Conservation (phyloP, 1,284 basidiomycete genomes). For the Ceratobasidium sp. region DNA sequence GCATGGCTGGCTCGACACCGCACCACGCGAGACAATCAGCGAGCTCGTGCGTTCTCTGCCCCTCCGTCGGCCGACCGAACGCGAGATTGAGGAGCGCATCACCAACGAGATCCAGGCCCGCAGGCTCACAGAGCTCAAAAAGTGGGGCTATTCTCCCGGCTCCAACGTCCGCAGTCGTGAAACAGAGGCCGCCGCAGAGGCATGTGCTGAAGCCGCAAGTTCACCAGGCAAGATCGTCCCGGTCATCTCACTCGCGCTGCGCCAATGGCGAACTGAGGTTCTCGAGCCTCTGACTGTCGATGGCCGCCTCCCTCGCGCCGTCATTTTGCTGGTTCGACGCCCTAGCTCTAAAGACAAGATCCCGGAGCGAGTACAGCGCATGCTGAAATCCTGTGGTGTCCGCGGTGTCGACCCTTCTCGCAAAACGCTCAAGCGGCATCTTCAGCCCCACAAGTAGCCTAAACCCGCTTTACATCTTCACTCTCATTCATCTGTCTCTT, state of each 20-base stretch:
- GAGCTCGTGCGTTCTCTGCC: conserved; percentile 14
- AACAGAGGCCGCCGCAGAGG: conserved; percentile 33
- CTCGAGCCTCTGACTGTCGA: conserved; percentile 37
- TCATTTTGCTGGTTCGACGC: conserved; percentile 13
- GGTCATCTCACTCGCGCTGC: conserved; percentile 40
- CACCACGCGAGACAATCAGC: conserved; percentile 25
- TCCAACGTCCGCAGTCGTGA: neutral
- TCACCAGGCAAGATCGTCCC: conserved; percentile 40
- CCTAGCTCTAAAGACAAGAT: conserved; percentile 6
- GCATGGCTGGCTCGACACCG: conserved; percentile 40
- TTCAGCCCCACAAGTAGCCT: conserved; percentile 17
- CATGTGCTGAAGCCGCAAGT: conserved; percentile 41
- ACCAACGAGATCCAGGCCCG: conserved; percentile 28
- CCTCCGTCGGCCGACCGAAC: conserved; percentile 10
- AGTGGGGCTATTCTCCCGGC: conserved; percentile 40
- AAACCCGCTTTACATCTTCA: neutral
- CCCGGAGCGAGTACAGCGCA: conserved; percentile 14
- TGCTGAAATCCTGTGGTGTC: conserved; percentile 31
- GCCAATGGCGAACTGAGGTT: conserved; percentile 41
- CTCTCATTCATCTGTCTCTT: neutral
- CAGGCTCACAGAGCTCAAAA: conserved; percentile 39
- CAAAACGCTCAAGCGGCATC: conserved; percentile 15
- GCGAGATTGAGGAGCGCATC: conserved; percentile 18
- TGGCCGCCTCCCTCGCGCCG: neutral
- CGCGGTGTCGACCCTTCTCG: conserved; percentile 22